A percentile compares a stretch with the other conserved stretches of the same genome.
These are phyloP conservation scores for Quercus berberidifolia DNA, from an alignment of 306 rosid species.

Conservation along the genomic window DNA sequence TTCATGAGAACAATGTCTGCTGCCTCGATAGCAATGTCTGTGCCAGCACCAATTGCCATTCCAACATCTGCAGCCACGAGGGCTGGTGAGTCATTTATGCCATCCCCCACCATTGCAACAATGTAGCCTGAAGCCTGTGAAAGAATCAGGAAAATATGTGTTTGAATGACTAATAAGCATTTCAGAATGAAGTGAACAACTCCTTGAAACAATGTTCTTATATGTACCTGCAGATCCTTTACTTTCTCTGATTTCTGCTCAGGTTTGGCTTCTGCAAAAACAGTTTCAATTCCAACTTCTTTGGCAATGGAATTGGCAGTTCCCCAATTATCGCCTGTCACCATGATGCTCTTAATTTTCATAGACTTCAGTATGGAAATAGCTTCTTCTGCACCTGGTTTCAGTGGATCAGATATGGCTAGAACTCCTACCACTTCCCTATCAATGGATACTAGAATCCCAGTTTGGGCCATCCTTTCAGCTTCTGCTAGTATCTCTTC, in stretches of 20 bases:
- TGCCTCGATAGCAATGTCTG: conserved; percentile 91
- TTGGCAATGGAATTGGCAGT: conserved; percentile 81
- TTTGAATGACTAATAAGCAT: background rate
- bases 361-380: conserved; percentile 73
- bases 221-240: conserved; percentile 66
- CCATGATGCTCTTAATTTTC: conserved; percentile 70
- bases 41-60: conserved; percentile 85
- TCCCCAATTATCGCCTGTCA: conserved; percentile 92
- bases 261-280: conserved; percentile 77
- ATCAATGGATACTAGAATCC: conserved; percentile 58
- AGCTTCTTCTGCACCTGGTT: conserved; percentile 62
- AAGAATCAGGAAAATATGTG: background rate
- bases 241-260: conserved; percentile 60
- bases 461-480: conserved; percentile 71
- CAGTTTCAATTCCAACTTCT: conserved; percentile 69
- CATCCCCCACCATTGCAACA: conserved; percentile 92
- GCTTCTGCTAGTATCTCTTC: conserved; percentile 56
- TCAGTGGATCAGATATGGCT: conserved; percentile 77
- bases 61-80: conserved; percentile 84
- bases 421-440: conserved; percentile 53
- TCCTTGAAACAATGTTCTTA: background rate
- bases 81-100: conserved; percentile 85
- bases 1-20: conserved; percentile 85
- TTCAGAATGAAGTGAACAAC: background rate
- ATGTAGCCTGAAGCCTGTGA: conserved; percentile 48